Conservation (phyloP, 306 rosid genomes). For the Dryas alaskensis region DNA sequence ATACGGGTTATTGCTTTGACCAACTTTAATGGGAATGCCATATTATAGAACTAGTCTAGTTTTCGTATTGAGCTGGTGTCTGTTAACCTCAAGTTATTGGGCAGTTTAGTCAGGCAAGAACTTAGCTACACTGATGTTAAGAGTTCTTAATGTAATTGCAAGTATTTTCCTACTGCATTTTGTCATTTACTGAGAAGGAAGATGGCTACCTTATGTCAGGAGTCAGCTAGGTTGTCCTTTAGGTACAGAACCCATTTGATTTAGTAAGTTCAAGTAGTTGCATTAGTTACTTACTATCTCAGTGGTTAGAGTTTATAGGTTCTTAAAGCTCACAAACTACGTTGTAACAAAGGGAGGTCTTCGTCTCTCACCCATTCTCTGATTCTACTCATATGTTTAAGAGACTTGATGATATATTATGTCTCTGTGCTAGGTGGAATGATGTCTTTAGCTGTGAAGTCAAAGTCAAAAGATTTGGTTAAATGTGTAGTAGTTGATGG, state of each 20-base stretch:
- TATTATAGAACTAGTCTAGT: neutral
- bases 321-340: neutral
- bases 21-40: conserved; percentile 3
- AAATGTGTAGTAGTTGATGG: conserved; percentile 88
- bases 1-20: neutral
- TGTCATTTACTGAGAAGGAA: too few species aligned
- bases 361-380: neutral
- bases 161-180: neutral
- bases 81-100: conserved; percentile 17
- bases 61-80: conserved; percentile 3
- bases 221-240: neutral
- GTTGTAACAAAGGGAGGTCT: neutral
- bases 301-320: neutral
- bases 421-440: conserved; percentile 72
- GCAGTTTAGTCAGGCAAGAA: neutral
- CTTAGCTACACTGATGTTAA: neutral
- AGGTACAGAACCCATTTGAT: neutral
- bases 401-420: conserved; percentile 19
- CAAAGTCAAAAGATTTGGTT: conserved; percentile 68
- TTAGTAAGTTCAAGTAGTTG: neutral
- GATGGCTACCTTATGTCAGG: neutral
- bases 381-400: neutral
- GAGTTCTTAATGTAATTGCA: neutral
- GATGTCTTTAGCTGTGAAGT: conserved; percentile 87
- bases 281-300: neutral